Conservation (phyloP, 257 asterid species). For the Nicotiana undulata region DNA sequence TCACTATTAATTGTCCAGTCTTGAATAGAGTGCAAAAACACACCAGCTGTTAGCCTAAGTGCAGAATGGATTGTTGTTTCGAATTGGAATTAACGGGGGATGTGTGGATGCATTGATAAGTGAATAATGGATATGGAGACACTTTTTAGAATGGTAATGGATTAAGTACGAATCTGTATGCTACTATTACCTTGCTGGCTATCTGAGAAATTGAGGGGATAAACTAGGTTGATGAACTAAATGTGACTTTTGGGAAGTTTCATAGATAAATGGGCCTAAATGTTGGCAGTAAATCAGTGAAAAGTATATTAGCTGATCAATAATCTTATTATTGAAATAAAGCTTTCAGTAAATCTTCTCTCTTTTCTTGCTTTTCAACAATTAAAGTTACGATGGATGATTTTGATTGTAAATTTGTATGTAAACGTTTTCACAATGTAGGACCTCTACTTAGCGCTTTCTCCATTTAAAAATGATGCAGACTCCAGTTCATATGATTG, state of each 20-base stretch:
- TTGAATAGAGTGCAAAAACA: background rate
- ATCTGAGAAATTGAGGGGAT: background rate
- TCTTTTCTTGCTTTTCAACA: background rate
- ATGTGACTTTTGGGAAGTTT: background rate
- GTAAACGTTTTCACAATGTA: background rate
- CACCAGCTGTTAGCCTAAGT: background rate
- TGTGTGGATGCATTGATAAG: background rate
- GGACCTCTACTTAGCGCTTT: background rate
- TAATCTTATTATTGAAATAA: background rate
- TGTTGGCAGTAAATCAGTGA: background rate
- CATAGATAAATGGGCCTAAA: background rate
- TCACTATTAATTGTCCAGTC: background rate
- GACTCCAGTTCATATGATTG: background rate
- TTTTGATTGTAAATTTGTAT: background rate
- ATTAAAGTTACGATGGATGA: background rate
- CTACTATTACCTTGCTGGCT: background rate
- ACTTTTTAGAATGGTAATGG: background rate
- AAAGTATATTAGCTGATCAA: background rate
- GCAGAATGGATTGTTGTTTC: background rate
- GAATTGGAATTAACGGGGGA: background rate
- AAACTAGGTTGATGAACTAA: background rate
- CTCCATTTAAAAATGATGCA: background rate
- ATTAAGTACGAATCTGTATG: background rate
- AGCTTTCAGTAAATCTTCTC: background rate
- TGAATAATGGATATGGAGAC: background rate